Evolutionary conservation across 805 yeast genomes (phyloP), one percentile per base, ranked within the genome.

Genomic region (Candida namnaoensis): DNA sequence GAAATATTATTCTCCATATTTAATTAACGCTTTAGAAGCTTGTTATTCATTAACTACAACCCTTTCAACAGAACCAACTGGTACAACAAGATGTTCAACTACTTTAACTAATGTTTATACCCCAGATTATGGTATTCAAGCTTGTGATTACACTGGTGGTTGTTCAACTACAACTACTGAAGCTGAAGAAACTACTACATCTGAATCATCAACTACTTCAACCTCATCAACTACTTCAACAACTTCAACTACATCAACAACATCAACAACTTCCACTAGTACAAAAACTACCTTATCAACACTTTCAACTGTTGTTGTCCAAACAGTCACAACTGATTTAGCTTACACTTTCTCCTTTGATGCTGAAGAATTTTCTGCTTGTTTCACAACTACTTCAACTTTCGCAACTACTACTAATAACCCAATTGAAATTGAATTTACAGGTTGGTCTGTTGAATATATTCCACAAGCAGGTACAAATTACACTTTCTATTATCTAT

Each of bases 1-100:
- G 57, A 36, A 47, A n/a, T 53, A 56, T 42, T 59, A 59, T 44
- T 52, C 50, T n/a, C 11, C 37, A 0, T 57, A 41, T 47, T 45
- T 60, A 35, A 38, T 48, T 2, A 42, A 47, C 11, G 51, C 61
- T 5, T 44, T 57, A 38, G 47, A 40, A 12, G 50, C 36, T 13
- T 58, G 62, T 45, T 39, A 41, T 30, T 36, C 46, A 8, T 10
- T 12, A n/a, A 19, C 13, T 23, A 23, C 38, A 12, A 12, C 23
- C 2, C 30, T 30, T 2, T 39, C 49, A 12, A 45, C 56, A 14
- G 38, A 46, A 9, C 61, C 62, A 45, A 57, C 62, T 30, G 63
- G 61, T 38, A 52, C 61, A 7, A 26, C 40, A 2, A 55, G 62
- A 47, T 38, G 33, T 34, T 26, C 52, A 39, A 50, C 38, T 45